These are phyloP conservation scores for Heliocybe sulcata DNA, from an alignment of 1,284 basidiomycete genomes.

Conservation along the genomic window DNA sequence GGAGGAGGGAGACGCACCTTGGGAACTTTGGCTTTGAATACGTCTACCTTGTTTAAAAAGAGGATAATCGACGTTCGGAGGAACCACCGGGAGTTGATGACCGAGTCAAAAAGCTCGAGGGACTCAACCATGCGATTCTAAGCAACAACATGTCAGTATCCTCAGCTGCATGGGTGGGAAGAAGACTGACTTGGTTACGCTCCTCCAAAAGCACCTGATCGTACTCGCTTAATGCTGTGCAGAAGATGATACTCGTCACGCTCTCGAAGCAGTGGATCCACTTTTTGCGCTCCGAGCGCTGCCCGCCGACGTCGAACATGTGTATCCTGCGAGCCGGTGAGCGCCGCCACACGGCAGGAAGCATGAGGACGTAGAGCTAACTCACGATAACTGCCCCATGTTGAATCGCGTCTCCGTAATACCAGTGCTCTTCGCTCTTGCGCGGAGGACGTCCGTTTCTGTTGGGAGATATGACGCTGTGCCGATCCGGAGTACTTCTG, in stretches of 20 bases:
- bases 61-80: conserved; percentile 87
- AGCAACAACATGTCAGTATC: background rate
- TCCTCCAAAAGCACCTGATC: conserved; percentile 88
- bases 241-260: conserved; percentile 94
- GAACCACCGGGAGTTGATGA: conserved; percentile 98
- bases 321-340: conserved; percentile 60
- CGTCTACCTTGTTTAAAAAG: conserved; percentile 94
- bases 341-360: conserved; percentile 24
- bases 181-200: conserved; percentile 55
- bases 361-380: conserved; percentile 4
- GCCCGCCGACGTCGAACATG: conserved; percentile 94
- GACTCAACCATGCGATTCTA: conserved; percentile 96
- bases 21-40: conserved; percentile 90
- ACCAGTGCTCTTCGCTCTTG: conserved; percentile 87
- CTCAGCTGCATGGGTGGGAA: too few species aligned
- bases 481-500: conserved; percentile 79
- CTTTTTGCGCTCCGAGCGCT: conserved; percentile 91
- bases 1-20: conserved; percentile 38
- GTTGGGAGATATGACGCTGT: conserved; percentile 78
- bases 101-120: conserved; percentile 88
- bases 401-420: conserved; percentile 87
- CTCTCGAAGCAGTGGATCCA: conserved; percentile 95
- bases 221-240: conserved; percentile 91
- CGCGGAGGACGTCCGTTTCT: conserved; percentile 85
- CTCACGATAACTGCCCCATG: conserved; percentile 60